Evolutionary conservation across 1,139 yeast species (phyloP).

Genomic region (Candida sojae): DNA sequence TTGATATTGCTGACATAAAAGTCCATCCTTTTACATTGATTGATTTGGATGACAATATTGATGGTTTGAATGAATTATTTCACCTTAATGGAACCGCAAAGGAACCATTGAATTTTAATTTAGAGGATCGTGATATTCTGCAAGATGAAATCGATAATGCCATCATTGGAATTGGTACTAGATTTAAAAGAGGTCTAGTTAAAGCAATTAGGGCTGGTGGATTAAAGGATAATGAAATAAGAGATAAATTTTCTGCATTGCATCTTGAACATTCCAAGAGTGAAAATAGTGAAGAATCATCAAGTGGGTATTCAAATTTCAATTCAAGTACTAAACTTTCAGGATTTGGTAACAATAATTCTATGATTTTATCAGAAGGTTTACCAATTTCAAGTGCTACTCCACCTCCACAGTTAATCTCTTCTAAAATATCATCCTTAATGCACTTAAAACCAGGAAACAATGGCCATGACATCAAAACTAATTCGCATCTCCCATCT

Average conservation of each 20-base stretch:
- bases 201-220: slow-evolving; percentile 47
- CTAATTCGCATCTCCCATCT: slow-evolving; percentile 20
- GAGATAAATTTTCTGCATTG: slow-evolving; percentile 24
- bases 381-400: background rate
- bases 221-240: slow-evolving; percentile 26
- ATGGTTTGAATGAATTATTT: slow-evolving; percentile 39
- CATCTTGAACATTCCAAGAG: slow-evolving; percentile 30
- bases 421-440: background rate
- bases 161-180: slow-evolving; percentile 74
- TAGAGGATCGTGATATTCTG: slow-evolving; percentile 28
- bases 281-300: slow-evolving; percentile 40
- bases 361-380: slow-evolving; percentile 39
- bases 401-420: background rate
- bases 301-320: slow-evolving; percentile 18
- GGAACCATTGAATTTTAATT: slow-evolving; percentile 12
- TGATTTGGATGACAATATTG: slow-evolving; percentile 53
- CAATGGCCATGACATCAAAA: slow-evolving; percentile 2
- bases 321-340: slow-evolving; percentile 16
- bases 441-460: background rate
- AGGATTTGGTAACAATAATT: slow-evolving; percentile 21
- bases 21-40: slow-evolving; percentile 74
- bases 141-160: slow-evolving; percentile 74
- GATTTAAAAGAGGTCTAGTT: slow-evolving; percentile 61
- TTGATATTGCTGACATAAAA: slow-evolving; percentile 74
- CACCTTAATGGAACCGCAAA: slow-evolving; percentile 25